Evolutionary conservation across 495 filamentous ascomycete species (phyloP).

Genomic region (Talaromyces ruber): DNA sequence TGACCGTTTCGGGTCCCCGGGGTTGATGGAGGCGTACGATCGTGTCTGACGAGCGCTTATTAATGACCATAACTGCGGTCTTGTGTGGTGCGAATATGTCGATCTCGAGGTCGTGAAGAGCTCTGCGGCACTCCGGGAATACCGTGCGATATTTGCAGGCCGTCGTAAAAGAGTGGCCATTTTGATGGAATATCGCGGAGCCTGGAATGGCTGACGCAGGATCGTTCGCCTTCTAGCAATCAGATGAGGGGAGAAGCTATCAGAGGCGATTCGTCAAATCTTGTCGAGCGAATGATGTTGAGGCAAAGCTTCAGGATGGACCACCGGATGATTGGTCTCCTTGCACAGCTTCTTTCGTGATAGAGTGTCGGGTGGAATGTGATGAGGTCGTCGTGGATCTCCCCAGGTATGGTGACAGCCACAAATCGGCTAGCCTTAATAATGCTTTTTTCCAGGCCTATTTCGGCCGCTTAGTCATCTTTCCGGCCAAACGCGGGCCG

Average conservation of each 20-base stretch:
- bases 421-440: conserved; percentile 1
- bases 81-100: conserved; percentile 23
- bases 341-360: background rate
- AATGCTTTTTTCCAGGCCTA: background rate
- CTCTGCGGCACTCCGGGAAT: conserved; percentile 46
- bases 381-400: background rate
- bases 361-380: background rate
- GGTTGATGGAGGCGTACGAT: conserved; percentile 45
- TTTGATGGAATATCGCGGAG: conserved; percentile 11
- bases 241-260: no score
- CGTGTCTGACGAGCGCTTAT: conserved; percentile 39
- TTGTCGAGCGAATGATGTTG: background rate
- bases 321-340: background rate
- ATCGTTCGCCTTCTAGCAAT: background rate
- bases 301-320: background rate
- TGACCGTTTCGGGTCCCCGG: conserved; percentile 37
- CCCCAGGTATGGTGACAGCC: background rate
- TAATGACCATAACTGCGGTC: conserved; percentile 33
- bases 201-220: background rate
- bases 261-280: background rate
- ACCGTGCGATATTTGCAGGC: conserved; percentile 55
- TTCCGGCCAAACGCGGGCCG: background rate
- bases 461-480: conserved; percentile 2
- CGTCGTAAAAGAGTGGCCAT: conserved; percentile 62
- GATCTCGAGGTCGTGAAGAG: conserved; percentile 32